A percentile compares a stretch with the other conserved stretches of the same genome.
phyloP scores from a whole-genome alignment of 2,329 filamentous ascomycete species.

The Diaporthe longicolla region DNA sequence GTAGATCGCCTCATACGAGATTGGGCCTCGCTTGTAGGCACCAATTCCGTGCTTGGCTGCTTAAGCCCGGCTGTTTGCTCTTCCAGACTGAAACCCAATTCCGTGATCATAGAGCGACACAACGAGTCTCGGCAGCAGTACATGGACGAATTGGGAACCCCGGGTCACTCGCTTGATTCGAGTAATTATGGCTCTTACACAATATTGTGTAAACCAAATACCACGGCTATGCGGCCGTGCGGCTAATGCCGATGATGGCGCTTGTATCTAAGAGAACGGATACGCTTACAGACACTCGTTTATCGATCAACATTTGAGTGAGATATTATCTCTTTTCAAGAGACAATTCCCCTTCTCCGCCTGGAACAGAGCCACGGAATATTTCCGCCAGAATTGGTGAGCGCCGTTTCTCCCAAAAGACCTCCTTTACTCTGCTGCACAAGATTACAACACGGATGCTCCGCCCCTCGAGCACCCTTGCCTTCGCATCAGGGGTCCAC shows the following conservation, averaged over 20 bases:
- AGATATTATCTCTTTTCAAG: background rate
- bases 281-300: background rate
- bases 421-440: constrained; percentile 9
- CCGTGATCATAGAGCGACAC: background rate
- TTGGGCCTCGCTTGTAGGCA: background rate
- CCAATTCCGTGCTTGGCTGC: background rate
- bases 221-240: background rate
- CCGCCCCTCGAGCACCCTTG: constrained; percentile 19
- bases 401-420: background rate
- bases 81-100: background rate
- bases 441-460: constrained; percentile 6
- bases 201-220: too few relatives aligned
- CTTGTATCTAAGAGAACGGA: background rate
- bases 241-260: background rate
- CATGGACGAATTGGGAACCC: background rate
- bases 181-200: background rate
- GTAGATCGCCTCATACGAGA: constrained; percentile 12
- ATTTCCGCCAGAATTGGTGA: background rate
- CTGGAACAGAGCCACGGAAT: background rate
- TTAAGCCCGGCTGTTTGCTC: background rate
- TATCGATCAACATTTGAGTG: background rate
- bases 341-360: background rate
- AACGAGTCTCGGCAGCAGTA: background rate
- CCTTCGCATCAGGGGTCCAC: constrained; percentile 2
- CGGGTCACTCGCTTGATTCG: background rate